Evolutionary conservation across 2,329 filamentous ascomycete species (phyloP), one percentile per base, ranked within the genome.

Genomic region (Fusarium sp.): DNA sequence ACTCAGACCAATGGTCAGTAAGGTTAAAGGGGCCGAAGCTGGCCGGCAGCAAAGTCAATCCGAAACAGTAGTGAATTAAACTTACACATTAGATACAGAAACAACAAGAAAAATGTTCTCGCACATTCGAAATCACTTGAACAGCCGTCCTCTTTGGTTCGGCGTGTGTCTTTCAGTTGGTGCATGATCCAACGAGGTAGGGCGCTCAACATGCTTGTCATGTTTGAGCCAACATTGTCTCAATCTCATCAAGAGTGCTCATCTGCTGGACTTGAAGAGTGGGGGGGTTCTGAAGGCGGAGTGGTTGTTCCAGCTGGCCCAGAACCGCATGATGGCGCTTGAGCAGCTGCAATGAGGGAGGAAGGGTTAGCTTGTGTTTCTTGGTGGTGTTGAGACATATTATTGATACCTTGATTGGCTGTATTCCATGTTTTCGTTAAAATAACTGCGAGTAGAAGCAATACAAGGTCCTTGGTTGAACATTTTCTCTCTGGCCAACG

Each of bases 211-310:
- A 35, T 35, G 36, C 17, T n/a, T n/a, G 36, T 5, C 17, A 38
- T 38, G 36, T 38, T 38, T 38, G 36, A 10, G 9, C 36, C 36
- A 38, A 38, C 36, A 38, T n/a, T 38, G 36, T 38, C 17, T n/a
- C n/a, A 87, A 86, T 42, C 57, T 83, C n/a, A 74, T 85, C 71
- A 85, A 85, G 75, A 81, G 80, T 8, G 80, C 81, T 0, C 80
- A 82, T 66, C 58, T 85, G 8, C 80, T 85, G 12, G 75, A 73
- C 1, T 40, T 81, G 27, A 81, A 80, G 73, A 74, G 67, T 27
- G 75, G 77, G 2, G 74, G 76, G 5, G 78, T 77, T 64, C 72
- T 82, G 1, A 72, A 77, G 5, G 76, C 75, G 36, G 78, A 80
- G 5, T 75, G 73, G 7, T 61, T 84, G 10, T 68, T 79, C 33